Evolutionary conservation across 768 basidiomycete genomes (phyloP), one percentile per base, ranked within the genome.

Genomic region (Lactarius hengduanensis): DNA sequence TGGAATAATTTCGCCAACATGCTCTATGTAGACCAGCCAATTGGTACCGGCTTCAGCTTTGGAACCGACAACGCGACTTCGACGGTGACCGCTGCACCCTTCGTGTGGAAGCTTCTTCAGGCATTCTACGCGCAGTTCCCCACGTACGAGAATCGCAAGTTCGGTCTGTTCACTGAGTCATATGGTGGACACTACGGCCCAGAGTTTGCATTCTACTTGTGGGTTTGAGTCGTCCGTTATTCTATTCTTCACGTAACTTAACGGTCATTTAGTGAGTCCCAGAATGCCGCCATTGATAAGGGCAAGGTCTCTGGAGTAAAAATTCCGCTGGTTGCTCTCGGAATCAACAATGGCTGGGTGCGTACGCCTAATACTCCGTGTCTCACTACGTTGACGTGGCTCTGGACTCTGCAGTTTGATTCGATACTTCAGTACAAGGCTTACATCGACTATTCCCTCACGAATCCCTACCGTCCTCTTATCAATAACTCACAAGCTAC

Each of bases 91-190:
- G 55, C 55, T 32, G 55, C 55, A 8, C 28, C 55, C 15, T 32
- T 32, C 28, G 28, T 56, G 55, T 56, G 55, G 55, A 47, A 47
- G n/a, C n/a, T 45, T 45, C 20, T 45, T 20, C 45, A 45, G 45
- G 45, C 45, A n/a, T 45, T 55, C 54, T 55, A 55, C 54, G 28
- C 28, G 18, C 77, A 77, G 64, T 85, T 84, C 63, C 62, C 80
- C 40, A 77, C 78, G 78, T 79, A 78, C 30, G 71, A 76, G 41
- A 65, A 66, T 3, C 77, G 76, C 62, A 76, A 77, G 6, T 73
- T 84, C 55, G 83, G 80, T 2, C 74, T 84, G 47, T 85, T 83
- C 83, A 82, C 83, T 2, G 83, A 84, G 72, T 83, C 82, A 78
- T 65, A 57, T 20, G 64, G 68, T 20, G 73, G 73, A 6, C 73